Base-by-base conservation (phyloP, 371 early-diverging fungal species). In the Chytridium lagenaria region DNA sequence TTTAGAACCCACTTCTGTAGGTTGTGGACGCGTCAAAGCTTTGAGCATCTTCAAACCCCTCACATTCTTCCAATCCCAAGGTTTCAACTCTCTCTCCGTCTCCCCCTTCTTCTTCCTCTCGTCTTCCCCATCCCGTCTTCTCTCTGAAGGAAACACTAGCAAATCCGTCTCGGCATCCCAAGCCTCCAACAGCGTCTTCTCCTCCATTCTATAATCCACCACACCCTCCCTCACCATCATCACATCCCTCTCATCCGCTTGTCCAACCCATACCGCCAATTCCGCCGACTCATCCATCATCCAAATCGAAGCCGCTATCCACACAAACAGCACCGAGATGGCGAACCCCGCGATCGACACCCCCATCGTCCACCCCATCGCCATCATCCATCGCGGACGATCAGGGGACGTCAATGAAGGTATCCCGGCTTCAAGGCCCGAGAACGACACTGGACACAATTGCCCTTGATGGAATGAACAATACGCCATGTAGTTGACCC, bases 401-500 rank as follows among this genome's bases (percentile, higher is more conserved):
- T 22, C 16, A 23, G 26, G 55, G 55, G 36, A 12, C 12, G 7
- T 61, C 34, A 23, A 34, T 16, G 34, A 2, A 16, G 34, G 36
- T 34, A 34, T 3, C 5, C 7, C 34, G 37, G 61, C 36, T 28
- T 3, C 36, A 15, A 61, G 61, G 15, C 7, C 23, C 12, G n/a
- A 15, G 57, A 61, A 61, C 34, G 16, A 5, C 15, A 28, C 61
- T 7, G 34, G 10, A 23, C 61, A 61, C 7, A 37, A 15, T 3
- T 5, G 15, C 5, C 61, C 61, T 10, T 61, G 61, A 23, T 61
- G 34, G 3, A 34, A 28, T 7, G 34, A 61, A 23, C 61, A 61
- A 36, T 61, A 61, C 7, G 61, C 36, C 36, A 26, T 5, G 23
- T 61, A 61, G 37, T 61, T 61, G 2, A 61, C 61, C 61, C 61